Evolutionary conservation across 331 rosid genomes (phyloP), one percentile per base, ranked within the genome.

Genomic region (Malus hybrid): DNA sequence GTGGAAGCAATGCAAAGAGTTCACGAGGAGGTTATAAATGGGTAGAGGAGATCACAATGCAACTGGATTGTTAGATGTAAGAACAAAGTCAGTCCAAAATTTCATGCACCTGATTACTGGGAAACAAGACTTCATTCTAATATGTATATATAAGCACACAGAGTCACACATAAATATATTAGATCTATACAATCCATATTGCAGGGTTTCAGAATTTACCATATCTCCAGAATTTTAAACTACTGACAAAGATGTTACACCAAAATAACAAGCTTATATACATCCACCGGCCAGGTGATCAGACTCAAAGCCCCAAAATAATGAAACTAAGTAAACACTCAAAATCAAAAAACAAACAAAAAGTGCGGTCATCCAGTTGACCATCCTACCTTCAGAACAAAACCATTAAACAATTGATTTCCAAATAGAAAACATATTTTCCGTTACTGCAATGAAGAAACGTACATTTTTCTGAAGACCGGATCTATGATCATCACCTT

Each of bases 391-490:
- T 36, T 29, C 69, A 39, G 4, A 8, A 32, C 36, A 69, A 6
- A 61, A 61, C 34, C 31, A 48, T n/a, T 55, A 71, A 65, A 77
- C 31, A n/a, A 29, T 1, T 64, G 33, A 52, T 36, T 67, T 6
- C 62, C 24, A 22, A 33, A 10, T 31, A 19, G 61, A 15, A 56
- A 64, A 29, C 42, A 69, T 28, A 10, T 69, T 24, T 68, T 52
- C 65, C 59, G 64, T 81, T 80, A 55, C 80, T 77, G 84, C 73
- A 79, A 76, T 52, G 72, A 81, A 69, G 84, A 75, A 71, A 84
- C 91, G 34, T 90, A 94, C 99, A 73, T 92, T 86, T 72, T 86
- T 87, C 81, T 83, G 97, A 74, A 90, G 86, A 85, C 71, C 78
- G 52, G 84, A 76, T 70, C 86, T 84, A 70, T 84, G 90, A 81